These are phyloP conservation scores for Boletellus sp. DNA, from an alignment of 1,284 basidiomycete genomes.

Conservation along the genomic window DNA sequence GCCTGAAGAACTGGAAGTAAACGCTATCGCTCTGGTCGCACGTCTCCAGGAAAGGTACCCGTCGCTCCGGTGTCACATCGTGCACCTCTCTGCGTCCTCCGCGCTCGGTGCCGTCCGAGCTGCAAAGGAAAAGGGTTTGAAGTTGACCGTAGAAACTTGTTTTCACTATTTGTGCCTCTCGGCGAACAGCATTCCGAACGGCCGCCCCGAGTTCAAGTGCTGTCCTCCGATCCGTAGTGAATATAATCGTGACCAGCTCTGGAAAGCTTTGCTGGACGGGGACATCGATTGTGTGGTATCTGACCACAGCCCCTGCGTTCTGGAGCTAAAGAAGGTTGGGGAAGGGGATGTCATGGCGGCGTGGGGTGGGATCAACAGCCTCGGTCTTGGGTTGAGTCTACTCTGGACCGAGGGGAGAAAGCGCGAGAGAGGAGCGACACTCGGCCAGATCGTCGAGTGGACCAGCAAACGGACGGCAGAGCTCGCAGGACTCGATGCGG, in stretches of 20 bases:
- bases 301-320: constrained; percentile 89
- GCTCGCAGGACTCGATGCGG: constrained; percentile 67
- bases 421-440: constrained; percentile 45
- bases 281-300: constrained; percentile 88
- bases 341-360: constrained; percentile 80
- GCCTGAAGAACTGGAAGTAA: constrained; percentile 71
- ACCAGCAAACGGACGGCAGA: constrained; percentile 66
- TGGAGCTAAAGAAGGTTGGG: constrained; percentile 77
- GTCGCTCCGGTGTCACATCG: constrained; percentile 81
- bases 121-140: constrained; percentile 61
- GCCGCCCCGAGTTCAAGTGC: constrained; percentile 84
- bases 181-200: constrained; percentile 62
- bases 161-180: constrained; percentile 87
- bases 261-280: constrained; percentile 78
- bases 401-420: constrained; percentile 78
- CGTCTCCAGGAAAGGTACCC: constrained; percentile 61
- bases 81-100: constrained; percentile 83
- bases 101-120: constrained; percentile 74
- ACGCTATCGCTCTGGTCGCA: constrained; percentile 76
- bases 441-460: constrained; percentile 73
- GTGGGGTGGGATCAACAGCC: constrained; percentile 89
- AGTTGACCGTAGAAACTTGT: constrained; percentile 88
- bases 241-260: constrained; percentile 69
- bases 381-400: constrained; percentile 83
- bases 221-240: constrained; percentile 87